Percentiles rank a stretch among this genome's conserved stretches.
Conservation (phyloP, 83 land plant genomes). For the Thuja plicata region DNA sequence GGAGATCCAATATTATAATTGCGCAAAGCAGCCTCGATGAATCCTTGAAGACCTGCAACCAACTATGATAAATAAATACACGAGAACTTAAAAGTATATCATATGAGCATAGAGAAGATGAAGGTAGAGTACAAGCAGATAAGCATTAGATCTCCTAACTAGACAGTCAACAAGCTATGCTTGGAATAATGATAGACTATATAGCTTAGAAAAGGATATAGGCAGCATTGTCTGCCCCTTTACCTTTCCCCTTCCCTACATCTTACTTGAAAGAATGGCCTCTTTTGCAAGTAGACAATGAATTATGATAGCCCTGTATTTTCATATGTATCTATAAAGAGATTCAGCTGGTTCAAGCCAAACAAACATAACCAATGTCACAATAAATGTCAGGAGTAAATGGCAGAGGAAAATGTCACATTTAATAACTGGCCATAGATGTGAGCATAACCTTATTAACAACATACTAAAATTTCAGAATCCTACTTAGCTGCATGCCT, state of each 20-base stretch:
- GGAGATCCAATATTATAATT: not conserved
- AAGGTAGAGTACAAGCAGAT: not conserved
- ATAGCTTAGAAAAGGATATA: too few relatives aligned
- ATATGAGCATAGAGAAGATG: not conserved
- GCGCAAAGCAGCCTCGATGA: not conserved
- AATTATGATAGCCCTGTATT: too few relatives aligned
- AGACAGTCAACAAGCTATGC: not conserved
- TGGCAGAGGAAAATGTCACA: not conserved
- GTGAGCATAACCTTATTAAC: not conserved
- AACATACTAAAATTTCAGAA: not conserved
- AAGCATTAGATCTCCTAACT: not conserved
- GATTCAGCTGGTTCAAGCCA: too few relatives aligned
- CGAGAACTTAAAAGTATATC: not conserved
- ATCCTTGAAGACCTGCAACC: slow-evolving; percentile 14
- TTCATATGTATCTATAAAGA: too few relatives aligned
- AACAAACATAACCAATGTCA: too few relatives aligned
- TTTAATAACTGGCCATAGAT: not conserved
- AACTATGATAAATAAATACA: slow-evolving; percentile 2
- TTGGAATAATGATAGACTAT: too few relatives aligned
- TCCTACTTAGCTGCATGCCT: not conserved
- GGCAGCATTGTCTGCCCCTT: too few relatives aligned
- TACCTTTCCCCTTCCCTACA: too few relatives aligned
- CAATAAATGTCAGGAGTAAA: too few relatives aligned
- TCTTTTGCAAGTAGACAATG: too few relatives aligned
- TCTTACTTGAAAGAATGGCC: too few relatives aligned